Evolutionary conservation across 2,329 filamentous ascomycete genomes (phyloP), one percentile per base, ranked within the genome.

Genomic region (Delphinella strobiligena): DNA sequence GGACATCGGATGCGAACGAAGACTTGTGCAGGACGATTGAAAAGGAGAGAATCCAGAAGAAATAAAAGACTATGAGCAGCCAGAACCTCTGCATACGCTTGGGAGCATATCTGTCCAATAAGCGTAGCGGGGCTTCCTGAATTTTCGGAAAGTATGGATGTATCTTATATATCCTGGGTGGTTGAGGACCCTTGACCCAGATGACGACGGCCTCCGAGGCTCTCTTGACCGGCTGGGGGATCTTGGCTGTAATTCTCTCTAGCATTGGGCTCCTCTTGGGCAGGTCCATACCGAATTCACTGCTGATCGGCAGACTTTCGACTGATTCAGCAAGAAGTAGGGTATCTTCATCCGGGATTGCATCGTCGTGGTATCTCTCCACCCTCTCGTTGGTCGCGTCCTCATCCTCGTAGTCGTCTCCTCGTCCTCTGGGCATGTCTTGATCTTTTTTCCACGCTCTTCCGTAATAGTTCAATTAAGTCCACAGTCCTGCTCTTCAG

Each of bases 1-100:
- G 70, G 40, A 89, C 72, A 46, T 82, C 75, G 17, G 72, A 61
- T 2, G 67, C 58, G 47, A 68, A 68, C 4, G 74, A 70, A 38
- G 80, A 80, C 43, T 72, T 67, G 50, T 78, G 73, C 59, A 83
- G 71, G 17, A 89, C 72, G 31, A 86, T 55, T 16, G 72, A 69
- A 56, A 88, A 89, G 0, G 72, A 69, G 36, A 83, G 54, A 12
- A 85, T 59, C 84, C 83, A 91, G 37, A 73, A 58, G 19, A 71
- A 67, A 36, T 82, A 73, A 47, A 78, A 80, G 27, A 67, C 60
- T 32, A 75, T 58, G 36, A 82, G 62, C 4, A 82, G 62, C 49
- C 63, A 63, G n/a, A 73, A 54, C 31, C 77, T 74, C 38, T 81
- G 75, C 46, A 63, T 71, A 45, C 60, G 61, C 42, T 70, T 70